Evolutionary conservation across 805 yeast species (phyloP), one percentile per base, ranked within the genome.

Genomic region (Suhomyces pyralidae): DNA sequence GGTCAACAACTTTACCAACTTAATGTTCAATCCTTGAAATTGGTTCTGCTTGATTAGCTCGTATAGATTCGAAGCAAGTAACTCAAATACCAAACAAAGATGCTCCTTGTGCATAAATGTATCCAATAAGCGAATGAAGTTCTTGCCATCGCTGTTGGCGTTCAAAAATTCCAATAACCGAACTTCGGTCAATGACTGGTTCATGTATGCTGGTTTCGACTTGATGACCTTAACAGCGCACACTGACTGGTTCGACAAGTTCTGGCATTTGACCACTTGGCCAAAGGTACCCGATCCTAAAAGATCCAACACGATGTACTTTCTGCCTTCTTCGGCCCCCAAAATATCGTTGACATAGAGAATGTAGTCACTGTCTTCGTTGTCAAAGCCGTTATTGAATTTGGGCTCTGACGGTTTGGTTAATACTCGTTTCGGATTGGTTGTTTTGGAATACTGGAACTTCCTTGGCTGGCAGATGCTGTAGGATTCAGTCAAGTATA

Each of bases 221-320:
- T 93, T 94, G 53, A 94, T 89, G 44, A 94, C 96, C 70, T 94
- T 94, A 36, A 94, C 96, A 1, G 99, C 99, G 24, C 92, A 89
- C 19, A 93, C 82, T 56, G 90, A 93, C 64, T 90, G 94, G 45
- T 91, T 88, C 40, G 80, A 67, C 63, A 87, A 73, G 60, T 84
- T 81, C 66, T 90, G 96, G 70, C 97, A 93, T 71, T 93, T 94
- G 42, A 92, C 96, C 46, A 94, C 99, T 71, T 94, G 98, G 8
- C 99, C 99, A 77, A 94, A 94, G 1, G 99, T 92, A 2, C 99
- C 99, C 56, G 92, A 93, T 0, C 99, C 99, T 42, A 94, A 71
- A 14, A 94, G 78, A 68, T 93, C 98, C 53, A 94, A 73, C 5
- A 94, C 97, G 62, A 94, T 78, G 66, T 92, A 93, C 64, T 89